Evolutionary conservation across 1,284 basidiomycete genomes (phyloP).

Genomic region (Leccinum solheimii): DNA sequence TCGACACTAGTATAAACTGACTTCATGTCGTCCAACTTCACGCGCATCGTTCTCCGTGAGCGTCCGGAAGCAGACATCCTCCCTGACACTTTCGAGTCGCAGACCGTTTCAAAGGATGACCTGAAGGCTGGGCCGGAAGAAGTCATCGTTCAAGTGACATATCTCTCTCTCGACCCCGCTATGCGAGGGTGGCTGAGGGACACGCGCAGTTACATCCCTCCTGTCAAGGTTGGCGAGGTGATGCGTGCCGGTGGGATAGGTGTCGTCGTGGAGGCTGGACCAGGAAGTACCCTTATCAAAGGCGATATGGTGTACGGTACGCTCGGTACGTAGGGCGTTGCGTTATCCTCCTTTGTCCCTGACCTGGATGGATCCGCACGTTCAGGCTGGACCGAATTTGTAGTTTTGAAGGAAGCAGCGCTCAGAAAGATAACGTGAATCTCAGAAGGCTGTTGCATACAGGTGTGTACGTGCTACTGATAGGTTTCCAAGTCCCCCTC

Average conservation of each 20-base stretch:
- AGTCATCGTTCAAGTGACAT: conserved; percentile 72
- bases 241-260: conserved; percentile 80
- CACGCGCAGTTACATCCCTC: conserved; percentile 63
- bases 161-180: conserved; percentile 79
- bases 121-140: conserved; percentile 59
- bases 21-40: conserved; percentile 44
- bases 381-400: conserved; percentile 79
- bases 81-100: conserved; percentile 69
- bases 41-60: conserved; percentile 71
- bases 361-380: background rate
- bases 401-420: conserved; percentile 55
- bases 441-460: background rate
- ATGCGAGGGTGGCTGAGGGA: conserved; percentile 85
- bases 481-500: conserved; percentile 43
- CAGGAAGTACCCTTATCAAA: conserved; percentile 51
- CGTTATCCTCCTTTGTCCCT: background rate
- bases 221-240: conserved; percentile 80
- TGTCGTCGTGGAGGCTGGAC: conserved; percentile 61
- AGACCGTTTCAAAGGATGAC: conserved; percentile 49
- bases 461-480: background rate
- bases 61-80: conserved; percentile 68
- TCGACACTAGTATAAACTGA: background rate
- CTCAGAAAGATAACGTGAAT: conserved; percentile 47
- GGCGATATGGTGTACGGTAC: conserved; percentile 67
- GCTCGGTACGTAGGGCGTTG: conserved; percentile 48